Base-by-base conservation (phyloP, 108 stramenopile genomes). In the Nitzschia palea region DNA sequence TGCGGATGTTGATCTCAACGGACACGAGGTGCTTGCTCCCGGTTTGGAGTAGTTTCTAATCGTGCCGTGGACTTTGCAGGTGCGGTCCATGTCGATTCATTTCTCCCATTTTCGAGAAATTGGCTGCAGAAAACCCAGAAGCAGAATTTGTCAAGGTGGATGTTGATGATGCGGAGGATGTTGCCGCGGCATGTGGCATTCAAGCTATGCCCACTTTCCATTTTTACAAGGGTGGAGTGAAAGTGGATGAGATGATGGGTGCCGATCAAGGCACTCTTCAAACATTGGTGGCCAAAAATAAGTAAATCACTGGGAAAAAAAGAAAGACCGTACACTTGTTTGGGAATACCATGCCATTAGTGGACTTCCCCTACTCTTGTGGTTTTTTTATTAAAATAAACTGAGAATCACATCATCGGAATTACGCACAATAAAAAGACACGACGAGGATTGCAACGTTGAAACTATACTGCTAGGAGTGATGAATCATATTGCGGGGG, bases 161-260 rank as follows among this genome's bases (percentile, higher is more conserved):
- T 64, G 96, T 95, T 5, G 96, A 97, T 65, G 83, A 82, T 5
- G 80, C 81, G 32, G 78, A 87, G 0, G 80, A 84, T 12, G 80
- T 93, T 47, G 87, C 87, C 14, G 76, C 68, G 44, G 40, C 45
- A 27, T 86, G 83, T 68, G 86, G 81, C 6, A 80, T 95, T 47
- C 65, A 76, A 10, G 90, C 90, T 65, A 95, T 97, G 96, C 95
- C 96, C 5, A 97, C 95, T 1, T 97, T 95, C 61, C 86, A 93
- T 35, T 88, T 93, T 44, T 95, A 61, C 67, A 88, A 87, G 73
- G 74, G 60, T 47, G 96, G 96, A 26, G 65, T 31, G 14, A 89
- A 86, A 74, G 81, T 94, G 3, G 89, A 88, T 28, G 89, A 88
- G 57, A 30, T 93, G 60, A 60, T 32, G 36, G 95, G 95, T 32